Evolutionary conservation across 257 asterid genomes (phyloP), one percentile per base, ranked within the genome.

Genomic region (Solanum ossicruentum): DNA sequence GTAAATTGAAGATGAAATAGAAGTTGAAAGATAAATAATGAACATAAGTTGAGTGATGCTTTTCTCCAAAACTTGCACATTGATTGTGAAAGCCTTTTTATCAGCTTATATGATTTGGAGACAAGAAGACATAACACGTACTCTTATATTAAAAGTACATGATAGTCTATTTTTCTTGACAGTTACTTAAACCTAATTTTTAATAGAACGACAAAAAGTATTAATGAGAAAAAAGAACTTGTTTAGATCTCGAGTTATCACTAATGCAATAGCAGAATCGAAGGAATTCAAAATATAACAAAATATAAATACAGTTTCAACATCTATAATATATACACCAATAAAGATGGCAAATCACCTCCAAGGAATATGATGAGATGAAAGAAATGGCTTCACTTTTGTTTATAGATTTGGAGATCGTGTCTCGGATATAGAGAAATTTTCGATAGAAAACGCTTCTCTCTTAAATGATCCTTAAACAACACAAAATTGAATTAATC

Each of bases 201-300:
- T 72, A 10, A 10, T 10, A 26, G 20, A 70, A 69, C 54, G 20
- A 39, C 23, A 70, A 69, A 69, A 69, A 15, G 7, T 7, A 15
- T 13, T 66, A 66, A 7, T 12, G 12, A 28, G 71, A 9, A 8
- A 69, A 13, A 71, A 10, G 17, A 65, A 66, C 20, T 26, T 65
- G 20, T 13, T 65, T 28, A 28, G 71, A 20, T 23, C 18, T 0
- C 0, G 0, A 12, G 43, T 26, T 41, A 12, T 7, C 4, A 2
- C 0, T 23, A 63, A 26, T 9, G 1, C 3, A 58, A 2, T n/a
- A 0, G 2, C 0, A 1, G 28, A n/a, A 10, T 4, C 3, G 2
- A n/a, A 60, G 3, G 0, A 8, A n/a, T 0, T 60, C 7, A 0
- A 60, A 60, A 10, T 10, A n/a, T 1, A 1, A n/a, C 9, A 1